Conservation (phyloP, 1,284 basidiomycete species). For the Nidula niveotomentosa region DNA sequence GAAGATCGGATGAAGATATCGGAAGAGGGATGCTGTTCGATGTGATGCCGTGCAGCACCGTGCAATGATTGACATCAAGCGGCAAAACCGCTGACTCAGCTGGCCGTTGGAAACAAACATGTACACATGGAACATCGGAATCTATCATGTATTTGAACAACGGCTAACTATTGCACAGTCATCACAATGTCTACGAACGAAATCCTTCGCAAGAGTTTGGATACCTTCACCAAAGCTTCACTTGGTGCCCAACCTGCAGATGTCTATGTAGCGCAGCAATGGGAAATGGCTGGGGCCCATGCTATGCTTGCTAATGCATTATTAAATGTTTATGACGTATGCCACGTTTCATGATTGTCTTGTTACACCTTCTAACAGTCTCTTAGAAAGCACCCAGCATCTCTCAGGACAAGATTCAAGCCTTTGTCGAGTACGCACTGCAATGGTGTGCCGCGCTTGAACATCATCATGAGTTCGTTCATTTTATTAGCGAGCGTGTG, state of each 20-base stretch:
- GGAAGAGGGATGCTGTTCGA: too few species aligned
- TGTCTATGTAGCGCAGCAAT: constrained; percentile 11
- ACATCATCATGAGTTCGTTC: constrained; percentile 13
- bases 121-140: too few species aligned
- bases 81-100: too few species aligned
- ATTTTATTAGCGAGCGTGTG: neutral
- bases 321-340: neutral
- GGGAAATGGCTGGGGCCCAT: neutral
- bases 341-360: neutral
- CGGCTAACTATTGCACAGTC: neutral
- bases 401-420: constrained; percentile 5
- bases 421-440: constrained; percentile 12
- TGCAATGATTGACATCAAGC: too few species aligned
- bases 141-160: neutral
- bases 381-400: neutral
- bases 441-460: constrained; percentile 14
- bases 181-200: constrained; percentile 8
- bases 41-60: too few species aligned
- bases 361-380: neutral
- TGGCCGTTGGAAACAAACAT: too few species aligned
- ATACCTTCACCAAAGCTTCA: constrained; percentile 7
- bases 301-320: neutral
- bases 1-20: too few species aligned
- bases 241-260: constrained; percentile 12
- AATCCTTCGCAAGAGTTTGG: constrained; percentile 8